Conservation (phyloP, 768 basidiomycete genomes). For the Psilocybe cyanescens region DNA sequence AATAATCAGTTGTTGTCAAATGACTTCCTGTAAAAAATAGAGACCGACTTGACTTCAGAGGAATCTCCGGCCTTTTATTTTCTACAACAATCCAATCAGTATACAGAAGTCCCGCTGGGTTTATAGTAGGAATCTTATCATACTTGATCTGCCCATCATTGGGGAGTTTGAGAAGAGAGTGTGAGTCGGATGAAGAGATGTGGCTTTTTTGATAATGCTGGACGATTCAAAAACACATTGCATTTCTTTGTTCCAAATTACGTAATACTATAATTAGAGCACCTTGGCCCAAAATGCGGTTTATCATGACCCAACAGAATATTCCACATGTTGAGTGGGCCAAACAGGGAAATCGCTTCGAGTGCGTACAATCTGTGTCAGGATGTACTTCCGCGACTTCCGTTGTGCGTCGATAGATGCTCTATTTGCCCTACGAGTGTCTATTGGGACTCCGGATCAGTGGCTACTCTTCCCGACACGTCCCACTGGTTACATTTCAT, state of each 20-base stretch:
- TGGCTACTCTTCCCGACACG: too few relatives aligned
- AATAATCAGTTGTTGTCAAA: not conserved
- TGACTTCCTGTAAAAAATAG: slow-evolving; percentile 6
- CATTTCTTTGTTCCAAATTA: not conserved
- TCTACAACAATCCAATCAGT: slow-evolving; percentile 28
- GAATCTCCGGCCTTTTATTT: slow-evolving; percentile 41
- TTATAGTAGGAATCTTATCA: not conserved
- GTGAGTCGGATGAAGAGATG: not conserved
- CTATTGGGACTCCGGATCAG: too few relatives aligned
- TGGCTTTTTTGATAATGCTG: not conserved
- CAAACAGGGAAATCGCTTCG: too few relatives aligned
- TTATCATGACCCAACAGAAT: too few relatives aligned
- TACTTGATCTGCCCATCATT: slow-evolving; percentile 30
- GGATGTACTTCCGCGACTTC: too few relatives aligned
- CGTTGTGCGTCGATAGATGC: too few relatives aligned
- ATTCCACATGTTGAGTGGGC: too few relatives aligned
- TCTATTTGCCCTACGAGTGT: too few relatives aligned
- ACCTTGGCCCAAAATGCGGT: too few relatives aligned
- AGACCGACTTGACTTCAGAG: slow-evolving; percentile 44
- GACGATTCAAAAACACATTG: not conserved
- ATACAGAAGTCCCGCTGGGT: not conserved
- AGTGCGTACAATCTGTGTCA: too few relatives aligned
- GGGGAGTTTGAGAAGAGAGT: not conserved
- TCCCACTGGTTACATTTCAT: too few relatives aligned
- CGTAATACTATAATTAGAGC: not conserved